Conservation (phyloP, 2,329 filamentous ascomycete species). For the Ophiognomonia clavigignenti-juglandacearum region DNA sequence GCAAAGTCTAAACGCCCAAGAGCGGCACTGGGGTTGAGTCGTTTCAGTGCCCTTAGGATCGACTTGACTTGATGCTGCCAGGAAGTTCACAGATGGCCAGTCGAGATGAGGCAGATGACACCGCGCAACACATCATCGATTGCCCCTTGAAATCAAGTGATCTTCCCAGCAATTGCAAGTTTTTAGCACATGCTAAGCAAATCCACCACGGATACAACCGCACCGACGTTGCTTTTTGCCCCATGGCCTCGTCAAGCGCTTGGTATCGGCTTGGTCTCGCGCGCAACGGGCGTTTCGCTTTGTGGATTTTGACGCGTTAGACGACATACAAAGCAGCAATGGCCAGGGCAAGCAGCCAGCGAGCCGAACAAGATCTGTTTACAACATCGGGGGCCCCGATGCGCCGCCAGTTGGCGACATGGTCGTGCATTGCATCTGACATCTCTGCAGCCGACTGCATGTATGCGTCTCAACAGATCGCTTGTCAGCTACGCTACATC, state of each 20-base stretch:
- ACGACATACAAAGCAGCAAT: neutral
- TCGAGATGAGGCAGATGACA: too few species aligned
- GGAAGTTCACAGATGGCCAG: too few species aligned
- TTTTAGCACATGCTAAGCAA: neutral
- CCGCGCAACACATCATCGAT: too few species aligned
- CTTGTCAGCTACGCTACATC: constrained; percentile 4
- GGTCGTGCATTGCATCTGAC: constrained; percentile 6
- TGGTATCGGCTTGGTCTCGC: too few species aligned
- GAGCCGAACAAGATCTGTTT: neutral
- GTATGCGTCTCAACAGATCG: constrained; percentile 13
- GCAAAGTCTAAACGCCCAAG: too few species aligned
- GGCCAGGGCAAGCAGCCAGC: neutral
- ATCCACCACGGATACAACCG: neutral
- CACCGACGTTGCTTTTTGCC: neutral
- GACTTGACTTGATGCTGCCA: too few species aligned
- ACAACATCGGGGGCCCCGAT: neutral
- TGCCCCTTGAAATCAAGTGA: neutral
- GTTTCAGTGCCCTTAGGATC: too few species aligned
- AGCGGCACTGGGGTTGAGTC: too few species aligned
- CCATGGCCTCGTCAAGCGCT: neutral
- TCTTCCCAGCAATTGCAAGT: neutral
- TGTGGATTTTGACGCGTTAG: neutral
- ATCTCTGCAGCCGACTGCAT: too few species aligned
- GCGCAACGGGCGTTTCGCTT: neutral
- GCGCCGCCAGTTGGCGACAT: constrained; percentile 3